Evolutionary conservation across 257 asterid genomes (phyloP).

Genomic region (Scutellaria minor): DNA sequence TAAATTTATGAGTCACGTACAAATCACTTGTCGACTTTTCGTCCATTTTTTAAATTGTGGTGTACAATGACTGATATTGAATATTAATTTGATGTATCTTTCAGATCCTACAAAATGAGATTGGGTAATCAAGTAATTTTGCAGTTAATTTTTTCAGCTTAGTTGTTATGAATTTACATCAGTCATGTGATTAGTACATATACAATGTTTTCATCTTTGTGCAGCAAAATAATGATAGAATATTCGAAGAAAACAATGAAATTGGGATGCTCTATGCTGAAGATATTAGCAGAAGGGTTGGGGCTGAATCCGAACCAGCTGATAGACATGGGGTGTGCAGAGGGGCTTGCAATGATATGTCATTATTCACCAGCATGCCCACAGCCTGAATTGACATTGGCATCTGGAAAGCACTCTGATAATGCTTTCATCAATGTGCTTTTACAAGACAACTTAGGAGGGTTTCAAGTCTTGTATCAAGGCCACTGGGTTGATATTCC

Average conservation of each 20-base stretch:
- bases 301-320: constrained; percentile 37
- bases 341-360: constrained; percentile 30
- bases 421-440: constrained; percentile 40
- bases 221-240: not conserved
- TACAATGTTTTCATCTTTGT: not conserved
- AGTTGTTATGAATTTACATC: too few relatives aligned
- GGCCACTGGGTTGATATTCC: constrained; percentile 50
- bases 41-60: too few relatives aligned
- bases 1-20: too few relatives aligned
- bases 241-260: not conserved
- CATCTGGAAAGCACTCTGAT: constrained; percentile 50
- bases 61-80: too few relatives aligned
- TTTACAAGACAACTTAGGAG: constrained; percentile 46
- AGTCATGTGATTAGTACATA: too few relatives aligned
- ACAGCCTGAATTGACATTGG: not conserved
- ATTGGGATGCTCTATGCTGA: constrained; percentile 33
- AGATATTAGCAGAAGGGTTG: constrained; percentile 39
- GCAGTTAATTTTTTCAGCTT: too few relatives aligned
- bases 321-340: constrained; percentile 38
- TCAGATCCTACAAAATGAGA: too few relatives aligned
- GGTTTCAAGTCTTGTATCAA: constrained; percentile 49
- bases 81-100: too few relatives aligned
- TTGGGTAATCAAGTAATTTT: too few relatives aligned
- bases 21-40: too few relatives aligned
- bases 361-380: constrained; percentile 56